A percentile compares a stretch with the other conserved stretches of the same genome.
Evolutionary conservation across 805 yeast species (phyloP).

Genomic region (Yarrowia alimentaria): DNA sequence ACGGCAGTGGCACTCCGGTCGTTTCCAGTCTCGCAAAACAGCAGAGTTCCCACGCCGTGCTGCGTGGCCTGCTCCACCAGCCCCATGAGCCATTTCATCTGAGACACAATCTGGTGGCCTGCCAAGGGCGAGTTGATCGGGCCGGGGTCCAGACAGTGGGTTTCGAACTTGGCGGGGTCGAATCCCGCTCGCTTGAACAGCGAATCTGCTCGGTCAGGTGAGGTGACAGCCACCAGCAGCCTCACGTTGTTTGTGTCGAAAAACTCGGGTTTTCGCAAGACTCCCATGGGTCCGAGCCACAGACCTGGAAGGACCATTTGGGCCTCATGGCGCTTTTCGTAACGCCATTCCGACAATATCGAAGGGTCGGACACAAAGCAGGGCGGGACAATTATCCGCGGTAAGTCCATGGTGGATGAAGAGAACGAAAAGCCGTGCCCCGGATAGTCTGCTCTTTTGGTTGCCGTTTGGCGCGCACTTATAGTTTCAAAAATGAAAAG

Average conservation of each 20-base stretch:
- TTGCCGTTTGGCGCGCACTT: too few relatives aligned
- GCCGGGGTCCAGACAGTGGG: constrained; percentile 12
- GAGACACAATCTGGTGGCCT: constrained; percentile 25
- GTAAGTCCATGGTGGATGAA: constrained; percentile 28
- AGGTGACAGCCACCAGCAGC: constrained; percentile 31
- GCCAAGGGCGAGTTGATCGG: constrained; percentile 22
- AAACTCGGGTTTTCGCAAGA: constrained; percentile 44
- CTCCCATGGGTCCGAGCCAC: constrained; percentile 50
- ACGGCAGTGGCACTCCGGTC: constrained; percentile 38
- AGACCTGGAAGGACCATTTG: constrained; percentile 45
- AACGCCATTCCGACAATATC: constrained; percentile 36
- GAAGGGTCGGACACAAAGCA: constrained; percentile 35
- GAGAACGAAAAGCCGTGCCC: too few relatives aligned
- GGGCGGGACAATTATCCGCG: constrained; percentile 36
- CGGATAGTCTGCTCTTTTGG: too few relatives aligned
- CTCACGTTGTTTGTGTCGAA: constrained; percentile 43
- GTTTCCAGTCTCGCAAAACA: constrained; percentile 41
- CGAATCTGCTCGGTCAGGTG: constrained; percentile 21
- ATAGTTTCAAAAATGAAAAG: too few relatives aligned
- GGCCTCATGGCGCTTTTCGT: constrained; percentile 41
- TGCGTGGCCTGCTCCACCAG: constrained; percentile 1
- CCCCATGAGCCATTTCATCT: constrained; percentile 9
- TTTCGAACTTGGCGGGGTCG: not conserved
- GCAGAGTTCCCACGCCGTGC: constrained; percentile 28
- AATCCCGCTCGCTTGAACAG: constrained; percentile 6